Evolutionary conservation across 1,284 basidiomycete species (phyloP).

Genomic region (Somion occarium): DNA sequence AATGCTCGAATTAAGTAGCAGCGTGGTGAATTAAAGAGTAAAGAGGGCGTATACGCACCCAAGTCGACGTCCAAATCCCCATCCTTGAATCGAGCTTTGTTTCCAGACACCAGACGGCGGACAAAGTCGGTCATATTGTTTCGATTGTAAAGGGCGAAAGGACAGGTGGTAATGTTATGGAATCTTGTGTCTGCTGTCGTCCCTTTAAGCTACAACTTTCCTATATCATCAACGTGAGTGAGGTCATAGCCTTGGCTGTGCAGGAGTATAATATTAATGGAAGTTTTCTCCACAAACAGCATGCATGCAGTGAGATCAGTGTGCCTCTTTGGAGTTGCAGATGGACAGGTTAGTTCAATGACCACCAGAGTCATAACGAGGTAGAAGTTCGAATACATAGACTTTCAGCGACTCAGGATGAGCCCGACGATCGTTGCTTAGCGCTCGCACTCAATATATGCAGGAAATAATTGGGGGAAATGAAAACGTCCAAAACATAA

Average conservation of each 20-base stretch:
- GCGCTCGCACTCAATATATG: too few relatives aligned
- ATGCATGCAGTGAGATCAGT: too few relatives aligned
- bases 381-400: too few relatives aligned
- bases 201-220: too few relatives aligned
- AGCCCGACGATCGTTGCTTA: too few relatives aligned
- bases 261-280: too few relatives aligned
- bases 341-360: too few relatives aligned
- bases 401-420: too few relatives aligned
- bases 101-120: conserved; percentile 65
- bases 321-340: too few relatives aligned
- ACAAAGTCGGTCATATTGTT: conserved; percentile 56
- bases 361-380: too few relatives aligned
- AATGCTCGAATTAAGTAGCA: background rate
- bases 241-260: background rate
- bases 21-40: background rate
- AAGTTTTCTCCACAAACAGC: background rate
- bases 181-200: too few relatives aligned
- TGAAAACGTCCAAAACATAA: background rate
- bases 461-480: background rate
- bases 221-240: background rate
- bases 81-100: conserved; percentile 78
- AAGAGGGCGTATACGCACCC: conserved; percentile 31
- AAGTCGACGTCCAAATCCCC: conserved; percentile 65
- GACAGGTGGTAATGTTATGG: background rate
- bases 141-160: background rate